Base-by-base conservation (phyloP, 2,329 filamentous ascomycete genomes). In the Anthostomella pinea region DNA sequence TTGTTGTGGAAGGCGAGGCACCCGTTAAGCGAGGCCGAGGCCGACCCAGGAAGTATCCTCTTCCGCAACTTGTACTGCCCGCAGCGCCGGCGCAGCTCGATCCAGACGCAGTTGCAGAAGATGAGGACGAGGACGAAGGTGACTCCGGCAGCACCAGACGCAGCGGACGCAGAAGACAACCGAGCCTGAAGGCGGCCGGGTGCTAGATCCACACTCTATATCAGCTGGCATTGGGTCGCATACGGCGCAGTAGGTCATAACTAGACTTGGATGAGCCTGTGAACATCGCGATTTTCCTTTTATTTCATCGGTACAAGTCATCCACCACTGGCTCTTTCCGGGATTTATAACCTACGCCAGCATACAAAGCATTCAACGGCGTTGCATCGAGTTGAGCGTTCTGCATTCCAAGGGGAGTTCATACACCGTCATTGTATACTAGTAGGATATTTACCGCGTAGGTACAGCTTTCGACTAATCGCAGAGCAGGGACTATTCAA, bases 1-100 rank as follows among this genome's bases (percentile, higher is more conserved):
- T 33, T 8, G 30, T 39, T 2, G 35, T 10, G 8, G 27, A 33
- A 7, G 33, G 32, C n/a, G 23, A 39, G 21, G 30, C 30, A 6
- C 38, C 45, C 2, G 46, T 34, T 22, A 57, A 48, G 38, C 48
- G 47, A 24, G 45, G 45, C 7, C 45, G 48, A 16, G 53, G 54
- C 14, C 43, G 53, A 17, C 52, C 53, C 9, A 46, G 48, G 29
- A 57, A 49, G 31, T 21, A 34, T 15, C 43, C 38, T 7, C 11
- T 30, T 11, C 19, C 21, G n/a, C 39, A 34, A 18, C 7, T n/a
- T n/a, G n/a, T n/a, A n/a, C n/a, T n/a, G n/a, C n/a, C n/a, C n/a
- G n/a, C n/a, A n/a, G n/a, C n/a, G n/a, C n/a, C n/a, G n/a, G n/a
- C n/a, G n/a, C n/a, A n/a, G n/a, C n/a, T n/a, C n/a, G n/a, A n/a